phyloP scores from a whole-genome alignment of 1,284 basidiomycete genomes.

The Schizophyllum commune region DNA sequence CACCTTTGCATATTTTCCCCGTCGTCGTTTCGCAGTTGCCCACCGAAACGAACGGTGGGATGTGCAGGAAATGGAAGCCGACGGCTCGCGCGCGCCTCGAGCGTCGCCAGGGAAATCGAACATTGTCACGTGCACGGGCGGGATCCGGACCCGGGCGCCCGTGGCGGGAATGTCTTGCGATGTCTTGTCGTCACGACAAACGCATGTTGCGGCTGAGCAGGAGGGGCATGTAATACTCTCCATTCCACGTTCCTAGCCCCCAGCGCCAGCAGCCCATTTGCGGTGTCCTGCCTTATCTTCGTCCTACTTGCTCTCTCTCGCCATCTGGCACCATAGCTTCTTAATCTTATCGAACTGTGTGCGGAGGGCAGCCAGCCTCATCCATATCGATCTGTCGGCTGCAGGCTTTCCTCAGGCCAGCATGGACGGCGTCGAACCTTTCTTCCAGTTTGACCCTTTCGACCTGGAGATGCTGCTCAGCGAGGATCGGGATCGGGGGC shows the following conservation, averaged over 20 bases:
- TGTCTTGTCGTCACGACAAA: not conserved
- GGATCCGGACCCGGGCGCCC: no score
- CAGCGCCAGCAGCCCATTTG: not conserved
- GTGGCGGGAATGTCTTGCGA: not conserved
- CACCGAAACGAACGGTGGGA: no score
- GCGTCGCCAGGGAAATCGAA: no score
- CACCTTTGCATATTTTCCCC: no score
- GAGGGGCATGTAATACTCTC: not conserved
- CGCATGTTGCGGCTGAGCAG: not conserved
- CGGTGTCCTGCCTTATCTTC: not conserved
- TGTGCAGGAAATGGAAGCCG: no score
- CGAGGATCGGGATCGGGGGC: not conserved
- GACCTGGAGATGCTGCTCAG: slow-evolving; percentile 15
- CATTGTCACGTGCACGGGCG: no score
- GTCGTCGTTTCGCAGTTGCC: no score
- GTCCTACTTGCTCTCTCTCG: not conserved
- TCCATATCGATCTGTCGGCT: no score
- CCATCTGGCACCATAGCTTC: not conserved
- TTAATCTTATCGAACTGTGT: not conserved
- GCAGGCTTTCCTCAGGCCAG: slow-evolving; percentile 19
- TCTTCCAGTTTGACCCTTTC: slow-evolving; percentile 46
- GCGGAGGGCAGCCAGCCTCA: no score
- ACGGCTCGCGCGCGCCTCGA: no score
- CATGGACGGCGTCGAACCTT: slow-evolving; percentile 48
- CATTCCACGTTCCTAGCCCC: not conserved